Conservation (phyloP, 164 flowering plant genomes). For the Macadamia tetraphylla region DNA sequence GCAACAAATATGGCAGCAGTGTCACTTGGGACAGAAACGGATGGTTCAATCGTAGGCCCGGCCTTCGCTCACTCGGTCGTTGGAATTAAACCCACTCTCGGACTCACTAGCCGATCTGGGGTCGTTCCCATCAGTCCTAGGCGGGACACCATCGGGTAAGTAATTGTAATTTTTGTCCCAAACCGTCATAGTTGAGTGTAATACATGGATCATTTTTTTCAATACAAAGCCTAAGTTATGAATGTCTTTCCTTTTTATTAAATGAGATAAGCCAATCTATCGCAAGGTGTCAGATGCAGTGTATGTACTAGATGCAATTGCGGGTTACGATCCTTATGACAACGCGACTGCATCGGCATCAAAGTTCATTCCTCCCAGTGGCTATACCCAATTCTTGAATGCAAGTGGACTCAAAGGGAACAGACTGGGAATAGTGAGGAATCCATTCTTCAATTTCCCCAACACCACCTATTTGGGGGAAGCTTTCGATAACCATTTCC, state of each 20-base stretch:
- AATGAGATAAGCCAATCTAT: slow-evolving; percentile 49
- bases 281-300: slow-evolving; percentile 78
- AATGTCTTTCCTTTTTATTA: neutral
- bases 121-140: slow-evolving; percentile 29
- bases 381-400: slow-evolving; percentile 55
- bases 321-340: slow-evolving; percentile 40
- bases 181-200: too few species aligned
- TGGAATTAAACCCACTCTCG: slow-evolving; percentile 43
- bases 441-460: slow-evolving; percentile 19
- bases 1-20: slow-evolving; percentile 39
- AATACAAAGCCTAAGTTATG: too few species aligned
- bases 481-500: slow-evolving; percentile 27
- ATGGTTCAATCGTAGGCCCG: slow-evolving; percentile 37
- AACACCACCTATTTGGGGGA: neutral
- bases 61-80: slow-evolving; percentile 26
- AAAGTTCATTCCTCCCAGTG: slow-evolving; percentile 54
- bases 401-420: slow-evolving; percentile 52
- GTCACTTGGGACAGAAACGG: slow-evolving; percentile 36
- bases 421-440: slow-evolving; percentile 36
- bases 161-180: neutral
- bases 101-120: slow-evolving; percentile 42
- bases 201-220: too few species aligned
- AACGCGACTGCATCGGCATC: slow-evolving; percentile 40
- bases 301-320: slow-evolving; percentile 58
- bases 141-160: slow-evolving; percentile 37